These are phyloP conservation scores for Penicillium sp. DNA, from an alignment of 2,329 filamentous ascomycete genomes.

Conservation along the genomic window DNA sequence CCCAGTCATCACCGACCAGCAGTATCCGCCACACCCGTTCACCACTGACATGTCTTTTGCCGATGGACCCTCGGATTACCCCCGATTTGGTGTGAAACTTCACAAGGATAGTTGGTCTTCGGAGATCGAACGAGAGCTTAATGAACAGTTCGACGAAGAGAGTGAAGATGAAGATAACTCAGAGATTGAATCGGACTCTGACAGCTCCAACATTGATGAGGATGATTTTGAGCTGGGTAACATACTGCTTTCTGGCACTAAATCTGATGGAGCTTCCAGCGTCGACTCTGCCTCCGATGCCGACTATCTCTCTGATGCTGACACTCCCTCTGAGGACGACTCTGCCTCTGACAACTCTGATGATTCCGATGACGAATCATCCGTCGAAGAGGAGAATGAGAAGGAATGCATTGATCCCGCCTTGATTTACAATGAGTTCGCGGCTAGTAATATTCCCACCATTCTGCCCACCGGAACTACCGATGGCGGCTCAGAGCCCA, in stretches of 20 bases:
- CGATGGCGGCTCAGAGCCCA: not conserved
- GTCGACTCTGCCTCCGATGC: not conserved
- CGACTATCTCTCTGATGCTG: slow-evolving; percentile 13
- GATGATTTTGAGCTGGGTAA: not conserved
- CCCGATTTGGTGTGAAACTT: not conserved
- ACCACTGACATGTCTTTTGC: not conserved
- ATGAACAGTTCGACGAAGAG: not conserved
- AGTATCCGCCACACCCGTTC: not conserved
- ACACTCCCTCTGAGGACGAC: not conserved
- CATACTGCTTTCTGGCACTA: not conserved
- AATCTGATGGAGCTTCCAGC: not conserved
- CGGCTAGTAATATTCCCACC: not conserved
- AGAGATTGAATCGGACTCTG: slow-evolving; percentile 4
- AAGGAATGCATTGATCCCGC: slow-evolving; percentile 1
- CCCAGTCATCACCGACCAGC: not conserved
- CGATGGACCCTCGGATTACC: not conserved
- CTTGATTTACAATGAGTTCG: not conserved
- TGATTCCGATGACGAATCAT: slow-evolving; percentile 5
- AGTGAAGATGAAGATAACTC: slow-evolving; percentile 12
- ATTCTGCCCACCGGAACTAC: not conserved
- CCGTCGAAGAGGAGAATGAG: slow-evolving; percentile 1
- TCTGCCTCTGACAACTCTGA: not conserved
- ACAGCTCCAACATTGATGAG: slow-evolving; percentile 8
- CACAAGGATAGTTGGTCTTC: not conserved
- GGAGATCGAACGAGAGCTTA: not conserved